Base-by-base conservation (phyloP, 768 basidiomycete genomes). In the Boletus sensibilis region DNA sequence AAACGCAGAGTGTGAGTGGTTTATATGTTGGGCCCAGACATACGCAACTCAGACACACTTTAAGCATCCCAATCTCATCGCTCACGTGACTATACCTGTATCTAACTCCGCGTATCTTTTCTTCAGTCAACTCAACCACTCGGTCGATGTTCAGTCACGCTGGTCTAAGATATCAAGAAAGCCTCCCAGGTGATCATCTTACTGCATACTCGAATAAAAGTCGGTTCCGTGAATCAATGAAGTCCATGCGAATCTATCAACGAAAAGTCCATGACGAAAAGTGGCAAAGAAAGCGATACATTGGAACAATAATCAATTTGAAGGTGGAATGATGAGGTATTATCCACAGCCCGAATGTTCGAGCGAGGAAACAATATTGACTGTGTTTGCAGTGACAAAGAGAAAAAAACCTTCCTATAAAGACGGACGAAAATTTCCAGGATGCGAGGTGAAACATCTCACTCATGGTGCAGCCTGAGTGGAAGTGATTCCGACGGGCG, bases 61-160 rank as follows among this genome's bases (percentile, higher is more conserved):
- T 47, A 23, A 38, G 23, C n/a, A 25, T 57, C 47, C 34, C 55
- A 56, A 67, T 64, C 60, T 62, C 62, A 69, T 69, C 59, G 16
- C 41, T 55, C 60, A 68, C 65, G 68, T 69, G 67, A 69, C 31
- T 40, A 29, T 9, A 25, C 35, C 10, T 42, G 29, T 23, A 39
- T 43, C 34, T 20, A 27, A 31, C 45, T 33, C 12, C 25, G 10
- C 38, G n/a, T 10, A 18, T 21, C 20, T 16, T 16, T 16, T 18
- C 1, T 12, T 12, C 21, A 7, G 4, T 29, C 27, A 11, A 11
- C 25, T n/a, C 44, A n/a, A 43, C 13, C 27, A 47, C 31, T 33
- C 20, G 7, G 29, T 31, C 31, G 6, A 11, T 14, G n/a, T 21
- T 29, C 39, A 44, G 20, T 25, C 50, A 16, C 29, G 14, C 14